Percentiles rank a stretch among this genome's conserved stretches.
Conservation (phyloP, 2,329 filamentous ascomycete species). For the Thermothelomyces thermophilus region DNA sequence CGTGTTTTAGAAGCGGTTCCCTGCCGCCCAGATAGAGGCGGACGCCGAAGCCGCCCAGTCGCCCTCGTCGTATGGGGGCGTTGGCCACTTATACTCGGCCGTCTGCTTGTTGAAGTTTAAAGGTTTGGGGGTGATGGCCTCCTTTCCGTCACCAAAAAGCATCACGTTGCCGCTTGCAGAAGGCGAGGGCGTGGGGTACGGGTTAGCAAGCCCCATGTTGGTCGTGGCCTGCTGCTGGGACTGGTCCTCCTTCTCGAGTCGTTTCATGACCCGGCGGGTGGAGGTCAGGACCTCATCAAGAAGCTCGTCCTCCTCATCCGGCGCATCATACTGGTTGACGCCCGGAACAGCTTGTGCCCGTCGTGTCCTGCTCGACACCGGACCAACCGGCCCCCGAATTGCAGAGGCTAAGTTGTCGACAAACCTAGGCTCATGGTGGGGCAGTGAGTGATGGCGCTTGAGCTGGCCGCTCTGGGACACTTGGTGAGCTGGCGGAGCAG, state of each 20-base stretch:
- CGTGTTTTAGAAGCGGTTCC: conserved; percentile 50
- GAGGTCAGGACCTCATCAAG: conserved; percentile 81
- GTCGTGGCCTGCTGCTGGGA: conserved; percentile 57
- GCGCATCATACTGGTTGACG: conserved; percentile 82
- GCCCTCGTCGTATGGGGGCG: conserved; percentile 87
- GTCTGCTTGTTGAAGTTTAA: conserved; percentile 59
- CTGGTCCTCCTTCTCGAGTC: conserved; percentile 53
- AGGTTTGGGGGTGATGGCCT: conserved; percentile 61
- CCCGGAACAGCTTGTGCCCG: conserved; percentile 69
- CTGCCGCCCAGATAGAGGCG: conserved; percentile 71
- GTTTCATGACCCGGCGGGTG: conserved; percentile 67
- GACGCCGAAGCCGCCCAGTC: conserved; percentile 84
- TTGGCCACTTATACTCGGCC: conserved; percentile 72
- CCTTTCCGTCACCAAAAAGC: conserved; percentile 62
- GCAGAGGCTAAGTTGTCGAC: conserved; percentile 57
- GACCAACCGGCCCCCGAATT: conserved; percentile 41
- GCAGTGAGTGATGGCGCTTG: conserved; percentile 60
- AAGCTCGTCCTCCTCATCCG: conserved; percentile 93
- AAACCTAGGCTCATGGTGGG: conserved; percentile 55
- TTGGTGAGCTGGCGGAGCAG: conserved; percentile 49
- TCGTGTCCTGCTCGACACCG: conserved; percentile 73
- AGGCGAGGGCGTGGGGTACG: conserved; percentile 62
- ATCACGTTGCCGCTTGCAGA: conserved; percentile 77
- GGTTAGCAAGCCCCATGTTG: conserved; percentile 54
- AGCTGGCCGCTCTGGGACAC: conserved; percentile 45